phyloP scores from a whole-genome alignment of 176 grass and related monocot species.

The Cymbopogon citratus region DNA sequence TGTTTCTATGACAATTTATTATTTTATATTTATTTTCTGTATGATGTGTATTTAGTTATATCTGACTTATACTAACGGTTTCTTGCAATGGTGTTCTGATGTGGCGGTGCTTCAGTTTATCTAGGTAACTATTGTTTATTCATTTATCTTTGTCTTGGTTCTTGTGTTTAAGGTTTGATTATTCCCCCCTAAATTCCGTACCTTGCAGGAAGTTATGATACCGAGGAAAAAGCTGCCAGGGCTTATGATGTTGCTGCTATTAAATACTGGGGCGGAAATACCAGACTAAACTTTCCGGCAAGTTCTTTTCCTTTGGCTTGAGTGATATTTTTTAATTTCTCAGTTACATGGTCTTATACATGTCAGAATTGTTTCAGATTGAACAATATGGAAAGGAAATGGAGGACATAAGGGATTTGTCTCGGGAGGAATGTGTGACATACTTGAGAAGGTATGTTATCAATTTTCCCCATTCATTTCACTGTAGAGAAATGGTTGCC shows the following conservation, averaged over 20 bases:
- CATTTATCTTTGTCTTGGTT: not conserved
- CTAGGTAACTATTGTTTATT: conserved; percentile 59
- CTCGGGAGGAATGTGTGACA: conserved; percentile 79
- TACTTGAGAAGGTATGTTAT: conserved; percentile 77
- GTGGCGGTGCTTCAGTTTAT: conserved; percentile 77
- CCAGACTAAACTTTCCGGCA: conserved; percentile 79
- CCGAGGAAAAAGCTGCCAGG: conserved; percentile 83
- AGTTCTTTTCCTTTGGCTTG: conserved; percentile 5
- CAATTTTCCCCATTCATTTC: conserved; percentile 24
- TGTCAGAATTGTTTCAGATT: conserved; percentile 35
- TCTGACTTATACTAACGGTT: conserved; percentile 31
- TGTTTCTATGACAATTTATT: not conserved
- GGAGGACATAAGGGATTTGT: conserved; percentile 55
- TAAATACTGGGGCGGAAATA: conserved; percentile 75
- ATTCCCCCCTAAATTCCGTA: conserved; percentile 21
- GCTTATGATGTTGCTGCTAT: conserved; percentile 92
- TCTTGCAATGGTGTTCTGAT: conserved; percentile 34
- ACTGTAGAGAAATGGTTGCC: not conserved
- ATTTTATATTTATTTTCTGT: conserved; percentile 1
- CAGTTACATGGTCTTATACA: conserved; percentile 19
- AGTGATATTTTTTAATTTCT: not conserved
- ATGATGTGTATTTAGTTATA: conserved; percentile 1
- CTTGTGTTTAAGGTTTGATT: conserved; percentile 2
- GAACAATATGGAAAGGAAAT: conserved; percentile 69
- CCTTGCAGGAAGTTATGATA: conserved; percentile 78